Percentiles rank a stretch among this genome's conserved stretches.
Conservation (phyloP, 805 yeast species). For the Spathaspora arborariae region DNA sequence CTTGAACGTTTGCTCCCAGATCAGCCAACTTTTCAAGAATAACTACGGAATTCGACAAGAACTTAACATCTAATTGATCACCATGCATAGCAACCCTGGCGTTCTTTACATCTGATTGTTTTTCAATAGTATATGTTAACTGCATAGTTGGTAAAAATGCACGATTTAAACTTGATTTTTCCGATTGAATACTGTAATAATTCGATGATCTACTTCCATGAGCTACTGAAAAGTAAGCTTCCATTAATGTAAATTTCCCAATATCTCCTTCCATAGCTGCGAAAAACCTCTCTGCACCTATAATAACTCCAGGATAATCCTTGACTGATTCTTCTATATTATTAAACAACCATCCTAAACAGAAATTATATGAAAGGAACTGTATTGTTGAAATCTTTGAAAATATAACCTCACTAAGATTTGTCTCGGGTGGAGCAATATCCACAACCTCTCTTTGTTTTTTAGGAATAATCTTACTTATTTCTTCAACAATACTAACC, state of each 20-base stretch:
- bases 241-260: slow-evolving; percentile 67
- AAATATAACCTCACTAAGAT: not conserved
- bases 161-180: slow-evolving; percentile 48
- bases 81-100: slow-evolving; percentile 57
- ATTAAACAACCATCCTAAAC: slow-evolving; percentile 79
- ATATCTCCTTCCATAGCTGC: slow-evolving; percentile 56
- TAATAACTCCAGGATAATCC: slow-evolving; percentile 64
- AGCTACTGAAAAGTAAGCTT: slow-evolving; percentile 70
- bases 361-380: slow-evolving; percentile 58
- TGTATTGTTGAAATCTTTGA: slow-evolving; percentile 49
- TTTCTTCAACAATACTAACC: slow-evolving; percentile 29
- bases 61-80: slow-evolving; percentile 63
- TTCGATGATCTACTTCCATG: slow-evolving; percentile 51
- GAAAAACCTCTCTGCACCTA: slow-evolving; percentile 74
- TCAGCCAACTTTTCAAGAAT: slow-evolving; percentile 50
- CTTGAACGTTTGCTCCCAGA: slow-evolving; percentile 45
- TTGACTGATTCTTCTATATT: slow-evolving; percentile 20
- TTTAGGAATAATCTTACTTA: slow-evolving; percentile 6
- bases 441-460: not conserved
- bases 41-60: slow-evolving; percentile 52
- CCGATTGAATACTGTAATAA: slow-evolving; percentile 46
- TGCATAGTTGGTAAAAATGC: slow-evolving; percentile 71
- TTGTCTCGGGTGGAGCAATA: not conserved
- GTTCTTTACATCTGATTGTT: slow-evolving; percentile 23
- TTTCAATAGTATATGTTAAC: slow-evolving; percentile 40